Percentiles rank a stretch among this genome's conserved stretches.
Evolutionary conservation across 306 rosid genomes (phyloP).

Genomic region (Dalbergia cultrata): DNA sequence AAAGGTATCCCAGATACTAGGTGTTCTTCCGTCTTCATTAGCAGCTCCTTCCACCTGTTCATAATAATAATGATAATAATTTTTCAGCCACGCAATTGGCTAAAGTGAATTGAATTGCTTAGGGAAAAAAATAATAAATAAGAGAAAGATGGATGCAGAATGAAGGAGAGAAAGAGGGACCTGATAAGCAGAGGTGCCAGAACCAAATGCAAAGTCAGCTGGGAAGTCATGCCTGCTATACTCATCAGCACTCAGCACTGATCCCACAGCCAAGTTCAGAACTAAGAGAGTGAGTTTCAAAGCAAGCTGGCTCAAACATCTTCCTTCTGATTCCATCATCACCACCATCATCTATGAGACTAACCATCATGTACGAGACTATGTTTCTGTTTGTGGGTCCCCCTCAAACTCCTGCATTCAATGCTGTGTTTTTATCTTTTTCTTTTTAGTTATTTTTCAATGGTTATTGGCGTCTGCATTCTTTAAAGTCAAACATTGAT

Average conservation of each 20-base stretch:
- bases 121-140: too few relatives aligned
- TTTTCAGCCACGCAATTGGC: too few relatives aligned
- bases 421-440: too few relatives aligned
- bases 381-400: neutral
- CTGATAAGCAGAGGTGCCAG: slow-evolving; percentile 73
- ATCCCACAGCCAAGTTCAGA: slow-evolving; percentile 19
- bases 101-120: too few relatives aligned
- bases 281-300: neutral
- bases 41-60: slow-evolving; percentile 75
- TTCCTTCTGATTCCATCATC: neutral
- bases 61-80: neutral
- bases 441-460: too few relatives aligned
- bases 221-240: slow-evolving; percentile 63
- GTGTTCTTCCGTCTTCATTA: slow-evolving; percentile 64
- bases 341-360: too few relatives aligned
- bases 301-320: slow-evolving; percentile 2
- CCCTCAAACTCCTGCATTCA: too few relatives aligned
- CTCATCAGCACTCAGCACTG: slow-evolving; percentile 9
- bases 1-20: slow-evolving; percentile 66
- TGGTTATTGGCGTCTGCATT: too few relatives aligned
- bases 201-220: slow-evolving; percentile 58
- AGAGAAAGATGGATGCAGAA: too few relatives aligned
- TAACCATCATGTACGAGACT: neutral
- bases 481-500: too few relatives aligned
- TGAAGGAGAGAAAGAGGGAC: slow-evolving; percentile 12